Base-by-base conservation (phyloP, 2,329 filamentous ascomycete species). In the Alternaria tenuissima region DNA sequence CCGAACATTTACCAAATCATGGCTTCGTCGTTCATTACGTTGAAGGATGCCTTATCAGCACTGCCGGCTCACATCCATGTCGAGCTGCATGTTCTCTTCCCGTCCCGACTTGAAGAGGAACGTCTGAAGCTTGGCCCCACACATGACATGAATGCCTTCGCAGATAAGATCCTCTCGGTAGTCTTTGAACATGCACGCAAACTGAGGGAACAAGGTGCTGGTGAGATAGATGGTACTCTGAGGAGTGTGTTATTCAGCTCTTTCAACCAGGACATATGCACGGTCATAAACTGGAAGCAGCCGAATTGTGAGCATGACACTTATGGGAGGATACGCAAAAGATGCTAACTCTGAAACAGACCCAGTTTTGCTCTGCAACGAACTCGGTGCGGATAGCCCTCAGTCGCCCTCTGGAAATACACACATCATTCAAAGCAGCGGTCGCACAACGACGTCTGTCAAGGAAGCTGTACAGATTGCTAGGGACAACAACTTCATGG, bases 401-500 rank as follows among this genome's bases (percentile, higher is more conserved):
- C 71, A 70, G 24, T 72, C 77, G 28, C 61, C 73, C 7, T 68
- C 68, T 4, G 71, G 68, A 18, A 76, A 63, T 18, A 64, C 80
- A 6, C 75, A 81, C 48, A 78, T 80, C 36, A 81, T 87, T 46
- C 74, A 82, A 44, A 87, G 85, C 67, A 91, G 88, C 67, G 92
- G 91, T 16, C 86, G 90, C 57, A 87, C 89, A 48, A 91, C 90
- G 14, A 90, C 90, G 66, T 97, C 93, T 6, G 92, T 98, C 68
- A 99, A 98, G 81, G 94, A 99, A 77, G 92, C 92, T 5, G 95
- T 97, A 14, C 87, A 94, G 65, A 93, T 96, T 74, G 94, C 94
- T 22, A 91, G 96, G 79, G 92, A 90, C 76, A 99, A 99, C 77
- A 99, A 99, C 77, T 92, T 99, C 67, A 99, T 99, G 95, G 95